Base-by-base conservation (phyloP, 495 filamentous ascomycete genomes). In the Podospora pseudopauciseta region DNA sequence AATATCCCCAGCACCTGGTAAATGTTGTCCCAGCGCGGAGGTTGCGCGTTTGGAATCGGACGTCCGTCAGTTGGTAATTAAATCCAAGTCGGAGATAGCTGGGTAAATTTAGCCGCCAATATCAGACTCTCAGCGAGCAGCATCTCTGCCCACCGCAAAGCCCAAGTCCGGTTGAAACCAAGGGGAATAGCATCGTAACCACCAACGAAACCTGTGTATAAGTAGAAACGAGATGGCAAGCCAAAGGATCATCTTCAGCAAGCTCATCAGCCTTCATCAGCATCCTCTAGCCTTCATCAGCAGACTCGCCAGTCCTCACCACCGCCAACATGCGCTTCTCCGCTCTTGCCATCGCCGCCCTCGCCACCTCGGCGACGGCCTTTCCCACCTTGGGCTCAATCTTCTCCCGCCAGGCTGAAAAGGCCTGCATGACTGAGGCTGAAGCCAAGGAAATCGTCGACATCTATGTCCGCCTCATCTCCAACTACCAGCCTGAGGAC, bases 401-500 rank as follows among this genome's bases (percentile, higher is more conserved):
- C 63, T 59, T 68, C 55, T 23, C 61, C 7, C 70, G 64, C 20
- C 68, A 65, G 18, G 63, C 65, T 13, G 73, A 70, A 20, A 54
- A 49, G 11, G 65, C 55, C 26, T 77, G 76, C 76, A 68, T 78
- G 63, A 74, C 75, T 18, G 27, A 59, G 53, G 70, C 63, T 56
- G 76, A 78, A 18, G 76, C 68, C 58, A 69, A 68, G 59, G 66
- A 75, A 9, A 70, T 78, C 19, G 76, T 77, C 54, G 73, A 77
- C 58, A 66, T 72, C 66, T 78, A 78, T 66, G 56, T 63, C 63
- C 69, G 71, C 13, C 71, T 77, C 58, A 79, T 79, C 68, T 67
- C 75, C 72, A 76, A 79, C 69, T 77, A 79, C 71, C 65, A 68
- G 66, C 71, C 72, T 60, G 71, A 63, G 6, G 77, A 72, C 63